Base-by-base conservation (phyloP, 2,329 filamentous ascomycete species). In the Lachnum nothofagi region DNA sequence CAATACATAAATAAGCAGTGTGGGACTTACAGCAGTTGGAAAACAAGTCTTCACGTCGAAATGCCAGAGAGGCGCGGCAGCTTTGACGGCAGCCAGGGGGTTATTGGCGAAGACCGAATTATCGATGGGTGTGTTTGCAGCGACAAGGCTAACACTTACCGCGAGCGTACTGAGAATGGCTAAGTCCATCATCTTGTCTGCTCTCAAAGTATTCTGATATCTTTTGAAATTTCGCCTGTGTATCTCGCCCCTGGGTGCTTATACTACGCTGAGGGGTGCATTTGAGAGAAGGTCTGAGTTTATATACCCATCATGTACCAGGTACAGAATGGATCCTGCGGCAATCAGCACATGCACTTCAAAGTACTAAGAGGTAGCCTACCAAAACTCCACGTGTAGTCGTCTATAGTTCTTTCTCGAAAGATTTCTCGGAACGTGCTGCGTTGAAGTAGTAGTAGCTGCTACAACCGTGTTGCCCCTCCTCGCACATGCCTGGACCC, bases 1-100 rank as follows among this genome's bases (percentile, higher is more conserved):
- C n/a, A n/a, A n/a, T n/a, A n/a, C n/a, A n/a, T n/a, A n/a, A n/a
- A n/a, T n/a, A n/a, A n/a, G n/a, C n/a, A n/a, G n/a, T n/a, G n/a
- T n/a, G 25, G 25, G 12, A 12, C 25, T 27, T 27, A 27, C 25
- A 27, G 52, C 44, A n/a, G 38, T 41, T 24, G 54, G 54, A 10
- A 54, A 57, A 34, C 54, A 57, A 5, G 47, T 54, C 22, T 51
- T 52, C 17, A 33, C 34, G 33, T 54, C 54, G 25, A 57, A 51
- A 24, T 57, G 54, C 54, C 54, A 55, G 2, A 54, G 27, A 2
- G 53, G 53, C 14, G 53, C 53, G 22, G 49, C 53, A 10, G 47
- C 41, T 41, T 43, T 39, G 25, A 55, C 47, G 20, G 47, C 49
- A 22, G 44, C 33, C 5, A 52, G 19, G 24, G 53, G 53, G 12